These are phyloP conservation scores for Colletotrichum coccodes DNA, from an alignment of 2,329 filamentous ascomycete species.

Conservation along the genomic window DNA sequence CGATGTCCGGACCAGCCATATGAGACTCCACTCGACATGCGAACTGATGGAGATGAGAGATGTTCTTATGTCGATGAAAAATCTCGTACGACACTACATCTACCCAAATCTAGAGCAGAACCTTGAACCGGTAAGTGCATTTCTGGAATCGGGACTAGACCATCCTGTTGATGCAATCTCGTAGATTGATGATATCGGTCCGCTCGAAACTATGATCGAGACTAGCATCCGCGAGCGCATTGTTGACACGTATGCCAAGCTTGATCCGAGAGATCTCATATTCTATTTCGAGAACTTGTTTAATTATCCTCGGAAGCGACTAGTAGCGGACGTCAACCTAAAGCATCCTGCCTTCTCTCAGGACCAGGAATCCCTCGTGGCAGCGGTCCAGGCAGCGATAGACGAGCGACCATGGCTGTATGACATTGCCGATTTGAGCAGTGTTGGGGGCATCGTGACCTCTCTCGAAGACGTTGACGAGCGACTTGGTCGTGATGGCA, in stretches of 20 bases:
- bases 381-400: conserved; percentile 48
- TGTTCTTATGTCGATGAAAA: conserved; percentile 54
- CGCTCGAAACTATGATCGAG: conserved; percentile 31
- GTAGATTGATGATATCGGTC: conserved; percentile 17
- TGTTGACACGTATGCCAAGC: conserved; percentile 58
- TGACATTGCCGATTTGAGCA: conserved; percentile 41
- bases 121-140: conserved; percentile 45
- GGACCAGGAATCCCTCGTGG: conserved; percentile 56
- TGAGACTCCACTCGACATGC: conserved; percentile 54
- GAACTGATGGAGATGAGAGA: conserved; percentile 58
- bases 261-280: conserved; percentile 60
- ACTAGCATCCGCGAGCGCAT: conserved; percentile 42
- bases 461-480: conserved; percentile 50
- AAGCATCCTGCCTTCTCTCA: conserved; percentile 54
- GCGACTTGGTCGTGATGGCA: conserved; percentile 48
- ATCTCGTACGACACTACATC: conserved; percentile 55
- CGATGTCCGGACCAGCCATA: conserved; percentile 52
- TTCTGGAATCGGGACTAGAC: too few relatives aligned
- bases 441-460: conserved; percentile 52
- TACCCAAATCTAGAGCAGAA: conserved; percentile 56
- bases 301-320: conserved; percentile 55
- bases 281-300: conserved; percentile 58
- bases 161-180: neutral
- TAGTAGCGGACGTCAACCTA: conserved; percentile 53
- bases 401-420: conserved; percentile 50